Percentiles rank a stretch among this genome's conserved stretches.
These are phyloP conservation scores for Pseudopyrenochaeta lycopersici DNA, from an alignment of 2,329 filamentous ascomycete genomes.

Conservation along the genomic window DNA sequence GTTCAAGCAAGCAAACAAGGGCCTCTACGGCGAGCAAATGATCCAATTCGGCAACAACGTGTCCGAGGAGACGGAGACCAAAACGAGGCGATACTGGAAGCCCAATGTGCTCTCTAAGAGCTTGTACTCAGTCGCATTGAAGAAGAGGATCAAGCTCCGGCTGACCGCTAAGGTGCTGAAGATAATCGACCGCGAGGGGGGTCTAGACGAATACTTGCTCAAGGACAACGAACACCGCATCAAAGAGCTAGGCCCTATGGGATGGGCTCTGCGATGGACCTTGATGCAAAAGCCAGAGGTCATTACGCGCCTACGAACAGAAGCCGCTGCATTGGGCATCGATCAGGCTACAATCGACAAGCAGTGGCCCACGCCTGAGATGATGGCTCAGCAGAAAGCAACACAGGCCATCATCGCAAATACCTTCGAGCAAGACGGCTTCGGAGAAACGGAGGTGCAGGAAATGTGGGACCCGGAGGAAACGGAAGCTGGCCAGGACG, in stretches of 20 bases:
- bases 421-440: conserved; percentile 10
- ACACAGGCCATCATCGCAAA: conserved; percentile 16
- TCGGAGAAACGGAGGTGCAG: conserved; percentile 13
- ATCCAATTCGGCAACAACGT: conserved; percentile 85
- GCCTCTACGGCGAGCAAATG: conserved; percentile 74
- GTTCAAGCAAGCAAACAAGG: conserved; percentile 83
- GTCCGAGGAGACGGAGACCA: conserved; percentile 71
- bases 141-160: conserved; percentile 70
- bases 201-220: conserved; percentile 90
- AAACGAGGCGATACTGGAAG: conserved; percentile 76
- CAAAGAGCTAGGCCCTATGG: conserved; percentile 85
- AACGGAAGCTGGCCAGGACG: neutral
- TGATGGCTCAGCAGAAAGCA: conserved; percentile 22
- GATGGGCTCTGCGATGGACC: conserved; percentile 90
- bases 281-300: conserved; percentile 81
- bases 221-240: conserved; percentile 80
- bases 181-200: conserved; percentile 81
- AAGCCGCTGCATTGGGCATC: conserved; percentile 74
- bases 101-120: conserved; percentile 75
- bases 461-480: conserved; percentile 20
- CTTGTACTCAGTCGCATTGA: conserved; percentile 71
- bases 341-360: conserved; percentile 53
- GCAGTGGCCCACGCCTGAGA: conserved; percentile 38
- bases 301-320: conserved; percentile 69
- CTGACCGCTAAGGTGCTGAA: conserved; percentile 72